Base-by-base conservation (phyloP, 1,139 yeast species). In the Candida dubliniensis region DNA sequence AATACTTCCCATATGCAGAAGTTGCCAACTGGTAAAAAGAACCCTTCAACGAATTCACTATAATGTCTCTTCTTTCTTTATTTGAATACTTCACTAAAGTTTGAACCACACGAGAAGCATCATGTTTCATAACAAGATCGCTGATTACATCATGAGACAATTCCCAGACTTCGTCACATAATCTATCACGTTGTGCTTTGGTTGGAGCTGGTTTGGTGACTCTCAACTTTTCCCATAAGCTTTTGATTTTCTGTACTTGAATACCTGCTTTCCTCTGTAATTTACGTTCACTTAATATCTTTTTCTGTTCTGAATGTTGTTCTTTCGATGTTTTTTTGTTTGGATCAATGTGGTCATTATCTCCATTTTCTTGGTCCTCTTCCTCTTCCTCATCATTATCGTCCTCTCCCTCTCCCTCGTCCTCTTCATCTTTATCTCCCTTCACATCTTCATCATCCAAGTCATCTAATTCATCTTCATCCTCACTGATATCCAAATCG, bases 81-180 rank as follows among this genome's bases (percentile, higher is more conserved):
- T 86, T 75, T 7, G 95, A 83, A 63, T 85, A 89, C 65, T 93
- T 93, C 50, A 93, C 84, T 55, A 93, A 77, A 3, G 98, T 90
- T 67, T 93, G 99, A 26, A 93, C 96, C 45, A 93, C 95, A 69
- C 99, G 81, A 27, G 96, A 89, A 13, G 98, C 95, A 74, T 93
- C 99, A 62, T 93, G 99, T 71, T 93, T 91, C 70, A 93, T 66
- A 33, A 91, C 97, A 54, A 93, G 76, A 57, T 91, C 98, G 55
- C 81, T 80, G 45, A 90, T 79, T 41, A 82, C 81, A 58, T 86
- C 91, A 57, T 84, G 79, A 39, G 95, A 74, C 49, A 88, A 76
- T 18, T 77, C 82, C 96, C 97, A 91, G 35, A 88, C 83, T 66
- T 91, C 95, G 54, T 86, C 77, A 59, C 93, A 81, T 41, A 90